phyloP scores from a whole-genome alignment of 2,329 filamentous ascomycete species.

The Hypoxylon sp. region DNA sequence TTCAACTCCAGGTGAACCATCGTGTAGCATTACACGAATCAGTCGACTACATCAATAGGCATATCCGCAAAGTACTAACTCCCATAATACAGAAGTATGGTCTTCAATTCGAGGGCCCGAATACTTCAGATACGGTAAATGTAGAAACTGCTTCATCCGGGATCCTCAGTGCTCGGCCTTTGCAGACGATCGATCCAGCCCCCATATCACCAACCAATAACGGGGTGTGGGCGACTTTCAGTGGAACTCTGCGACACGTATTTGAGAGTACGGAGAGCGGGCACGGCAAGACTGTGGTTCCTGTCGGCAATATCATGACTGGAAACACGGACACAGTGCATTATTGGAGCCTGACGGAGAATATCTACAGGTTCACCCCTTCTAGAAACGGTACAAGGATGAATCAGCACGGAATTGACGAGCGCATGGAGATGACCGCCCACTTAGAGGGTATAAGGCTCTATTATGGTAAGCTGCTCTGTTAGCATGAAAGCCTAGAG shows the following conservation, averaged over 20 bases:
- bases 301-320: constrained; percentile 64
- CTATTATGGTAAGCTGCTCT: constrained; percentile 56
- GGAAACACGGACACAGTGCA: constrained; percentile 68
- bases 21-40: constrained; percentile 65
- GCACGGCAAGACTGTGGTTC: constrained; percentile 57
- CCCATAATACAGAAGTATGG: constrained; percentile 61
- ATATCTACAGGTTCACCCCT: constrained; percentile 68
- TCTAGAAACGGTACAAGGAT: constrained; percentile 60
- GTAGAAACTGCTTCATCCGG: constrained; percentile 9
- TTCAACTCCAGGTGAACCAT: constrained; percentile 63
- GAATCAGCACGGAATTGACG: constrained; percentile 67
- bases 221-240: constrained; percentile 55
- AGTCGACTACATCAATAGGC: constrained; percentile 57
- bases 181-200: constrained; percentile 43
- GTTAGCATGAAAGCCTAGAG: background rate
- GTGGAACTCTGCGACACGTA: constrained; percentile 58
- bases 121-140: constrained; percentile 50
- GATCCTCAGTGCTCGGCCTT: constrained; percentile 4
- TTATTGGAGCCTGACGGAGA: constrained; percentile 66
- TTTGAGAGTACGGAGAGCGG: constrained; percentile 56
- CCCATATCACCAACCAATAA: constrained; percentile 53
- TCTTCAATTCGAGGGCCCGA: constrained; percentile 56
- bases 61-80: constrained; percentile 57
- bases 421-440: constrained; percentile 60
- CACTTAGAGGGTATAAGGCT: constrained; percentile 61